Evolutionary conservation across 768 basidiomycete species (phyloP).

Genomic region (Boletus subparvulus): DNA sequence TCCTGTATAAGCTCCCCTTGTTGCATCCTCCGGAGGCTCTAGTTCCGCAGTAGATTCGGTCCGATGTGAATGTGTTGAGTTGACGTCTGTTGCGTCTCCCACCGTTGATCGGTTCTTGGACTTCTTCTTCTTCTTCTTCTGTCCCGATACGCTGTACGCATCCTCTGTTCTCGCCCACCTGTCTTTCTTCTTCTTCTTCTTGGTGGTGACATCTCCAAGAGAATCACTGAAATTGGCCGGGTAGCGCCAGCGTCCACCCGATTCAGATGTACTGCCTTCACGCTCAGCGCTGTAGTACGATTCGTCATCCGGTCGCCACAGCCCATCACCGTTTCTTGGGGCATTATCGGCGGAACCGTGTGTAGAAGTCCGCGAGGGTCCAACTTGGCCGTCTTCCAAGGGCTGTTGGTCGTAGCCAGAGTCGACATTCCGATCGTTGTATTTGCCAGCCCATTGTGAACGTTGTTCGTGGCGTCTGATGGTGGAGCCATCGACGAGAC

Average conservation of each 20-base stretch:
- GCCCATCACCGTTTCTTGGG: slow-evolving; percentile 42
- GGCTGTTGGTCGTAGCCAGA: slow-evolving; percentile 70
- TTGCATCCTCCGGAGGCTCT: slow-evolving; percentile 63
- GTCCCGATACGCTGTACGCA: slow-evolving; percentile 53
- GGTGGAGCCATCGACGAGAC: slow-evolving; percentile 79
- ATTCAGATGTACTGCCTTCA: slow-evolving; percentile 37
- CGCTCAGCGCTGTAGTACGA: slow-evolving; percentile 56
- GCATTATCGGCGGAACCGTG: slow-evolving; percentile 9
- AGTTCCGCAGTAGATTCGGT: slow-evolving; percentile 46
- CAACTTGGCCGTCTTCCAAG: slow-evolving; percentile 77
- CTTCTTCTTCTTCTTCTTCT: slow-evolving; percentile 67
- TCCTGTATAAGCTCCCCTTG: slow-evolving; percentile 61
- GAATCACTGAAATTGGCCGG: slow-evolving; percentile 79
- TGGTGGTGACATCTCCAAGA: slow-evolving; percentile 39
- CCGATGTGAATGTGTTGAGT: slow-evolving; percentile 33
- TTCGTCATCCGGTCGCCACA: slow-evolving; percentile 79
- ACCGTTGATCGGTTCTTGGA: slow-evolving; percentile 47
- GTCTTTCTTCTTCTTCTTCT: slow-evolving; percentile 75
- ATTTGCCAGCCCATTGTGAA: slow-evolving; percentile 85
- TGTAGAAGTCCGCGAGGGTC: slow-evolving; percentile 12
- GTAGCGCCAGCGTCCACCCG: slow-evolving; percentile 71
- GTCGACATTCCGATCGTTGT: slow-evolving; percentile 73
- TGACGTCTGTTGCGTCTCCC: slow-evolving; percentile 33
- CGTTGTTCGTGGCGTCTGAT: slow-evolving; percentile 76
- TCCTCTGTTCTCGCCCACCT: slow-evolving; percentile 87